Conservation (phyloP, 2,329 filamentous ascomycete genomes). For the Talaromyces sp. region DNA sequence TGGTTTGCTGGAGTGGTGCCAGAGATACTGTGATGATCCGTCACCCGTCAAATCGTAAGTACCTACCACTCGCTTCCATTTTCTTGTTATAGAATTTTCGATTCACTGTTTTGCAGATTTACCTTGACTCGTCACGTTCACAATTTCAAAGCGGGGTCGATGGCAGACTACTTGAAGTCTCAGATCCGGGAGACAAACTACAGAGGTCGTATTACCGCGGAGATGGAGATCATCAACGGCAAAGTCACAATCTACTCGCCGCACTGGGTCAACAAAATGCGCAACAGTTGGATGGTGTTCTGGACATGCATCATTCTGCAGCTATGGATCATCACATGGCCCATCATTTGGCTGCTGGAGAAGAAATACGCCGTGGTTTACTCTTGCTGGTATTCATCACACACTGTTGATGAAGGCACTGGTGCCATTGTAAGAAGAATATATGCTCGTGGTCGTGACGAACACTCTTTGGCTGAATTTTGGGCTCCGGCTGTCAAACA, state of each 20-base stretch:
- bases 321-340: slow-evolving; percentile 43
- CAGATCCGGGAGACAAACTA: slow-evolving; percentile 42
- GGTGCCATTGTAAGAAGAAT: slow-evolving; percentile 20
- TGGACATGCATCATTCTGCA: slow-evolving; percentile 38
- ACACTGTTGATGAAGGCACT: slow-evolving; percentile 14
- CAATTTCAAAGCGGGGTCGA: slow-evolving; percentile 30
- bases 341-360: slow-evolving; percentile 39
- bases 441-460: slow-evolving; percentile 30
- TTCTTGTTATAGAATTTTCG: background rate
- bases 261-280: slow-evolving; percentile 39
- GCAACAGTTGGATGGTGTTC: slow-evolving; percentile 36
- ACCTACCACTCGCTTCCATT: background rate
- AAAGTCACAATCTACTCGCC: slow-evolving; percentile 40
- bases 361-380: slow-evolving; percentile 37
- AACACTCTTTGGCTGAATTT: slow-evolving; percentile 31
- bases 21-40: slow-evolving; percentile 38
- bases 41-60: slow-evolving; percentile 39
- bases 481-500: slow-evolving; percentile 38
- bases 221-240: slow-evolving; percentile 26
- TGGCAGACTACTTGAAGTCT: slow-evolving; percentile 33
- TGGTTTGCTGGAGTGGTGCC: slow-evolving; percentile 33
- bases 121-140: slow-evolving; percentile 32
- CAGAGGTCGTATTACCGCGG: slow-evolving; percentile 33
- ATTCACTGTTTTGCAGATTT: slow-evolving; percentile 25
- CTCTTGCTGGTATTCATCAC: slow-evolving; percentile 34